phyloP scores from a whole-genome alignment of 2,329 filamentous ascomycete species.

The Torrubiella hemipterigena region DNA sequence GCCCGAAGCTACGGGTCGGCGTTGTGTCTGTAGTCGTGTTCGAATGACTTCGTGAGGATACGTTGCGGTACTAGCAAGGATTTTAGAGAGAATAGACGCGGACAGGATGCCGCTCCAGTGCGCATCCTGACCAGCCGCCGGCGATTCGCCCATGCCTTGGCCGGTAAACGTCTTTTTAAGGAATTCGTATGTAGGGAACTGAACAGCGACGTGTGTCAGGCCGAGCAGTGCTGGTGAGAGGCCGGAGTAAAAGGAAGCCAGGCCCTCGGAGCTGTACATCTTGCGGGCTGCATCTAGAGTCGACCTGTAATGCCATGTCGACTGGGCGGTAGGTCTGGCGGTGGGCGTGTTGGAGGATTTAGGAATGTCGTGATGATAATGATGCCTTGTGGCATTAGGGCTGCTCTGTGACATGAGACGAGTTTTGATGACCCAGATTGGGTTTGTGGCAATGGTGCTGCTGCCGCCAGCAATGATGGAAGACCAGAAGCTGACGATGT shows the following conservation, averaged over 20 bases:
- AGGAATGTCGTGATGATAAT: slow-evolving; percentile 29
- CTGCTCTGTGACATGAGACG: slow-evolving; percentile 88
- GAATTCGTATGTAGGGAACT: slow-evolving; percentile 92
- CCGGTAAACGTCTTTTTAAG: slow-evolving; percentile 87
- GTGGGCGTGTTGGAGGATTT: slow-evolving; percentile 42
- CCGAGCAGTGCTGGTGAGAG: slow-evolving; percentile 85
- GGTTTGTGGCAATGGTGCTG: slow-evolving; percentile 90
- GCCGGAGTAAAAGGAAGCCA: slow-evolving; percentile 89
- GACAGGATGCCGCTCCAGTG: slow-evolving; percentile 77
- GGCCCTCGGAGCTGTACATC: slow-evolving; percentile 86
- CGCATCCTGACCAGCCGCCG: slow-evolving; percentile 27
- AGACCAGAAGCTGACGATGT: slow-evolving; percentile 74
- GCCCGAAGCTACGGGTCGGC: slow-evolving; percentile 51
- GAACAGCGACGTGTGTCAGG: slow-evolving; percentile 88
- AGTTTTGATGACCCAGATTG: slow-evolving; percentile 99
- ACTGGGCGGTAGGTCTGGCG: slow-evolving; percentile 40
- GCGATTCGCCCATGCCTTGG: slow-evolving; percentile 65
- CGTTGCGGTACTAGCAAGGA: slow-evolving; percentile 86
- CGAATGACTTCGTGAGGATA: slow-evolving; percentile 96
- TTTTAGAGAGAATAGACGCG: slow-evolving; percentile 87
- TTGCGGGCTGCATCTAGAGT: slow-evolving; percentile 87
- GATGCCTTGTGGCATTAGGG: slow-evolving; percentile 30
- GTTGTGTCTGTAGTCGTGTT: slow-evolving; percentile 87
- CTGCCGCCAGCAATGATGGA: slow-evolving; percentile 84
- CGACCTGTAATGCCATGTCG: slow-evolving; percentile 83